phyloP scores from a whole-genome alignment of 176 grass and related monocot species.

The Aegilops umbellulata region DNA sequence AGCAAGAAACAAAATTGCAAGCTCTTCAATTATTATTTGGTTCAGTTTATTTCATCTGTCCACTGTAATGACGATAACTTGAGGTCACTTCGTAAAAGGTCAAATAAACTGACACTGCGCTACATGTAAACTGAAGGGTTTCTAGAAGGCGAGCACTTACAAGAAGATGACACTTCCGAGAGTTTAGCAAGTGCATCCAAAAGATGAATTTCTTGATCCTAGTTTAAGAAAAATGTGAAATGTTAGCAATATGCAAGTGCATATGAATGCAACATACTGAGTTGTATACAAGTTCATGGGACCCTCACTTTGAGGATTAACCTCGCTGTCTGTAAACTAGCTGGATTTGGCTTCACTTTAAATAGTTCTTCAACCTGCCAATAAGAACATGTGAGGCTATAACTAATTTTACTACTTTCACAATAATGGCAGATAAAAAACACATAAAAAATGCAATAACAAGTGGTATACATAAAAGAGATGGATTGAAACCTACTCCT shows the following conservation, averaged over 20 bases:
- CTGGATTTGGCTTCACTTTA: constrained; percentile 46
- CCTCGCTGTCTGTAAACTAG: constrained; percentile 62
- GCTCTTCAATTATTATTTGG: not conserved
- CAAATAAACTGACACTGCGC: not conserved
- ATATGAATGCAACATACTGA: constrained; percentile 6
- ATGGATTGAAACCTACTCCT: constrained; percentile 1
- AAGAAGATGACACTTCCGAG: constrained; percentile 42
- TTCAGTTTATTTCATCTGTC: not conserved
- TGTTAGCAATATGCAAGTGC: constrained; percentile 12
- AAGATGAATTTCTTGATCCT: constrained; percentile 66
- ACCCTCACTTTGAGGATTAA: constrained; percentile 48
- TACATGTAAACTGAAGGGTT: not conserved
- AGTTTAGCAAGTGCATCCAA: constrained; percentile 55
- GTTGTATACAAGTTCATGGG: not conserved
- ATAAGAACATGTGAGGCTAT: not conserved
- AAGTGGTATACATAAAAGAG: constrained; percentile 21
- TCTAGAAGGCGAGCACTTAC: constrained; percentile 5
- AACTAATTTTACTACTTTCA: not conserved
- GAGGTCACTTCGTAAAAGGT: not conserved
- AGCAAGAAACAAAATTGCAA: not conserved
- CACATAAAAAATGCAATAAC: not conserved
- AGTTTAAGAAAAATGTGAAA: constrained; percentile 16
- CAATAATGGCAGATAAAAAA: too few relatives aligned
- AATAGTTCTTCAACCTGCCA: constrained; percentile 54
- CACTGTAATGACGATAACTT: not conserved